These are phyloP conservation scores for Spongiforma sp. DNA, from an alignment of 1,284 basidiomycete species.

Conservation along the genomic window DNA sequence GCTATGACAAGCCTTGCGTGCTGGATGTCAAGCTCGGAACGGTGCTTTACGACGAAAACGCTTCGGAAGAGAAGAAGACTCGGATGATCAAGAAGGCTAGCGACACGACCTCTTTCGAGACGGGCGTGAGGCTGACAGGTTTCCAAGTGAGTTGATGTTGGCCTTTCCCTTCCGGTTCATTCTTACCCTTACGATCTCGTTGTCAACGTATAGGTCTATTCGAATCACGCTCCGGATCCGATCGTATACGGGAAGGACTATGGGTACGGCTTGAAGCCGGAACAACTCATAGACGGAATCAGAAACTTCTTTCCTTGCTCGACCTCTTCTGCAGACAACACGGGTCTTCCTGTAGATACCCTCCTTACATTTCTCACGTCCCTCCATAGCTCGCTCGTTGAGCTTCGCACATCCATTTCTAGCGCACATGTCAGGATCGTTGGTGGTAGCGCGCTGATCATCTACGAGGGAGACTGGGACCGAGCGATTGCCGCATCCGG, in stretches of 20 bases:
- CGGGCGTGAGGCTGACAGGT: conserved; percentile 85
- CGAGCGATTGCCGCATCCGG: conserved; percentile 45
- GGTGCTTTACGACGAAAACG: conserved; percentile 75
- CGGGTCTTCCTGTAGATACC: conserved; percentile 59
- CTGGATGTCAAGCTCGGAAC: conserved; percentile 95
- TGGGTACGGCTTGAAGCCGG: conserved; percentile 75
- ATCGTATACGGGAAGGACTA: conserved; percentile 78
- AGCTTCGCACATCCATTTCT: conserved; percentile 60
- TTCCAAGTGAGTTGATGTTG: conserved; percentile 74
- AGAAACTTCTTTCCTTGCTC: conserved; percentile 77
- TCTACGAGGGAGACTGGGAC: conserved; percentile 82
- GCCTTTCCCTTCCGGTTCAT: neutral
- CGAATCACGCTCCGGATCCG: conserved; percentile 57
- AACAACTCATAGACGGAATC: conserved; percentile 77
- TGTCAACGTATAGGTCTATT: conserved; percentile 88
- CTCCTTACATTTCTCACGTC: conserved; percentile 66
- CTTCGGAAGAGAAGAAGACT: conserved; percentile 76
- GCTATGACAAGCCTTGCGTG: conserved; percentile 83
- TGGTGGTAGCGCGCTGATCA: conserved; percentile 79
- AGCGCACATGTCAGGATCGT: conserved; percentile 80
- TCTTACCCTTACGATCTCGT: too few species aligned
- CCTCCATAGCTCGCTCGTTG: conserved; percentile 60
- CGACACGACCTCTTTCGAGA: conserved; percentile 75
- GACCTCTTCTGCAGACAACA: neutral
- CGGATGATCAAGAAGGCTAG: conserved; percentile 79